phyloP scores from a whole-genome alignment of 2,329 filamentous ascomycete genomes.

The Botrytis galanthina region DNA sequence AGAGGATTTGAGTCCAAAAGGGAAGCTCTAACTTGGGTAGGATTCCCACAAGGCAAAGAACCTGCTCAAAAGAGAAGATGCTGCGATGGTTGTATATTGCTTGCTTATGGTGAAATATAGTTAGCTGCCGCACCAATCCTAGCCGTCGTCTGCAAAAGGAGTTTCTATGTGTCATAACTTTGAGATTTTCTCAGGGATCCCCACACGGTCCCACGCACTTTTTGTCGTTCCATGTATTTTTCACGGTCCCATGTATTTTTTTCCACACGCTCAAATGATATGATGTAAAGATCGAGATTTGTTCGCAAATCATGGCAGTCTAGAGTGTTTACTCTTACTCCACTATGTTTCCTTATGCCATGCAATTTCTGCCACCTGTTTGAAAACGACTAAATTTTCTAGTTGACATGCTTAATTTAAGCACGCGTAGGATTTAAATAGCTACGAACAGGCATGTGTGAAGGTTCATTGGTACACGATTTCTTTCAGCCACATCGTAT shows the following conservation, averaged over 20 bases:
- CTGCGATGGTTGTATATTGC: neutral
- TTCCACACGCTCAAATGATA: neutral
- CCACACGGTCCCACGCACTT: neutral
- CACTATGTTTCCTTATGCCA: neutral
- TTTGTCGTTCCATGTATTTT: neutral
- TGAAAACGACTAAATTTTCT: neutral
- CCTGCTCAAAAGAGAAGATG: neutral
- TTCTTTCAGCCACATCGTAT: constrained; percentile 14
- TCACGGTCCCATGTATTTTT: neutral
- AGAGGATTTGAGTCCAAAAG: too few relatives aligned
- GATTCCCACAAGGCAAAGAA: too few relatives aligned
- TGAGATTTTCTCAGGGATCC: neutral
- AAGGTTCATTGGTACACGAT: constrained; percentile 15
- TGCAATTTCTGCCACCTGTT: neutral
- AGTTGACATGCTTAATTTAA: neutral
- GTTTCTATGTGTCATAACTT: constrained; percentile 15
- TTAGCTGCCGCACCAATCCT: neutral
- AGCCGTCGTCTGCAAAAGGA: neutral
- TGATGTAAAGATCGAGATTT: neutral
- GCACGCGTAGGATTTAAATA: neutral
- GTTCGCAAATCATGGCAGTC: neutral
- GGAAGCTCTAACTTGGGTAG: neutral
- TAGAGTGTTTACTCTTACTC: neutral
- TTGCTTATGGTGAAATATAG: neutral
- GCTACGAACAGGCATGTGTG: neutral